These are phyloP conservation scores for Claviceps quebecensis DNA, from an alignment of 2,329 filamentous ascomycete genomes.

Conservation along the genomic window DNA sequence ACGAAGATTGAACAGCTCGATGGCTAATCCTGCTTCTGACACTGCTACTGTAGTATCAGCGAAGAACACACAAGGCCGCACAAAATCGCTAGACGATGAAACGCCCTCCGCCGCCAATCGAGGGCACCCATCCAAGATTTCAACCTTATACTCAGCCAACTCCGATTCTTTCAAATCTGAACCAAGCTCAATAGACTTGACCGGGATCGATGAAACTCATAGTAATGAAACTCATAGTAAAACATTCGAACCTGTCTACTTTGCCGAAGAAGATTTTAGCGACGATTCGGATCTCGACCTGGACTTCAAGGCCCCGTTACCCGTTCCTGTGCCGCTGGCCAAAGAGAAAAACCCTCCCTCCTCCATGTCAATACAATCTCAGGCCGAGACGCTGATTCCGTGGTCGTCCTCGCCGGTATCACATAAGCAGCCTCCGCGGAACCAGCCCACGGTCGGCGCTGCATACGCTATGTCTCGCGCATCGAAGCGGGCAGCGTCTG, in stretches of 20 bases:
- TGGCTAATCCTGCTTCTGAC: slow-evolving; percentile 9
- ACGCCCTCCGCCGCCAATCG: slow-evolving; percentile 11
- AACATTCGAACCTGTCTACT: slow-evolving; percentile 32
- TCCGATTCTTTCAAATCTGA: slow-evolving; percentile 32
- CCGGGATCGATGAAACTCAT: slow-evolving; percentile 11
- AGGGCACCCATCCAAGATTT: slow-evolving; percentile 1
- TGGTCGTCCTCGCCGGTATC: slow-evolving; percentile 58
- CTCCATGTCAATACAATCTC: slow-evolving; percentile 15
- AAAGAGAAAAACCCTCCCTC: slow-evolving; percentile 15
- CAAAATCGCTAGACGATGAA: slow-evolving; percentile 15
- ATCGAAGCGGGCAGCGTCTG: slow-evolving; percentile 29
- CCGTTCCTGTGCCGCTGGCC: slow-evolving; percentile 27
- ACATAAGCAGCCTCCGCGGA: slow-evolving; percentile 27
- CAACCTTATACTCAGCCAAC: slow-evolving; percentile 25
- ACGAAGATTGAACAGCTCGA: slow-evolving; percentile 21
- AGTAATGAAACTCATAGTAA: slow-evolving; percentile 14
- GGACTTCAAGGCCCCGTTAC: slow-evolving; percentile 47
- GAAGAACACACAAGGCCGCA: slow-evolving; percentile 20
- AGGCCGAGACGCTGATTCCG: slow-evolving; percentile 29
- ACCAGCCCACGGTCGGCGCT: slow-evolving; percentile 7
- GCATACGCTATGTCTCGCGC: slow-evolving; percentile 12
- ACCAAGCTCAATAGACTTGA: slow-evolving; percentile 20
- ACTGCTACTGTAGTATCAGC: slow-evolving; percentile 19
- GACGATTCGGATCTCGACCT: slow-evolving; percentile 67
- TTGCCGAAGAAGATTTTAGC: slow-evolving; percentile 74